These are phyloP conservation scores for Senecio squalidus DNA, from an alignment of 140 eudicot species.

Conservation along the genomic window DNA sequence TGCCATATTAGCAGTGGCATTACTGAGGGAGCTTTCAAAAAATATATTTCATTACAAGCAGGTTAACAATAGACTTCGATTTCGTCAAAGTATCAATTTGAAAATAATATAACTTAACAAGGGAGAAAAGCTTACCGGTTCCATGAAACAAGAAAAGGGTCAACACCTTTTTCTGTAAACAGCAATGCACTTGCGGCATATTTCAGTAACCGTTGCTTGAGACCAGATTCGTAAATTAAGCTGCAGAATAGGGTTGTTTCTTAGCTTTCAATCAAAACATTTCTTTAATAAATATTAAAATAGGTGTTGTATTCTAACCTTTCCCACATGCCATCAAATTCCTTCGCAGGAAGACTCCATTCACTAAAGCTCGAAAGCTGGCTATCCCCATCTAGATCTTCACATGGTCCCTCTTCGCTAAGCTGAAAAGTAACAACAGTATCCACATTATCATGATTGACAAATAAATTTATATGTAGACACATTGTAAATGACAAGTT, in stretches of 20 bases:
- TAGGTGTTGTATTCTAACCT: conserved; percentile 39
- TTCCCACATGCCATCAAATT: conserved; percentile 99
- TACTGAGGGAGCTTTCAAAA: background rate
- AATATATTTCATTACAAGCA: background rate
- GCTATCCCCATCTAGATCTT: conserved; percentile 80
- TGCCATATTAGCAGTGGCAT: background rate
- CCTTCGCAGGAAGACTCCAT: conserved; percentile 98
- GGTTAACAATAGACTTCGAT: background rate
- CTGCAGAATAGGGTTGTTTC: conserved; percentile 40
- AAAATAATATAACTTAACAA: conserved; percentile 2
- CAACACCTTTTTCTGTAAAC: conserved; percentile 91
- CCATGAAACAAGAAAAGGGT: conserved; percentile 96
- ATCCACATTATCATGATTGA: conserved; percentile 11
- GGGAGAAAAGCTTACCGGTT: conserved; percentile 54
- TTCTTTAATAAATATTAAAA: background rate
- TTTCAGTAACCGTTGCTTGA: conserved; percentile 80
- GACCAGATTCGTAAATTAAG: conserved; percentile 89
- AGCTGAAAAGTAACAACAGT: conserved; percentile 43
- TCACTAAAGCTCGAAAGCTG: conserved; percentile 92
- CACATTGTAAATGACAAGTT: background rate
- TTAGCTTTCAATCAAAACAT: conserved; percentile 7
- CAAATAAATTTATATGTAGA: background rate
- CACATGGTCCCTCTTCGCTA: conserved; percentile 97
- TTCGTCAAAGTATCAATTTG: background rate
- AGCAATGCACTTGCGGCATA: conserved; percentile 98